phyloP scores from a whole-genome alignment of 306 rosid species.

The Castanopsis chinensis region DNA sequence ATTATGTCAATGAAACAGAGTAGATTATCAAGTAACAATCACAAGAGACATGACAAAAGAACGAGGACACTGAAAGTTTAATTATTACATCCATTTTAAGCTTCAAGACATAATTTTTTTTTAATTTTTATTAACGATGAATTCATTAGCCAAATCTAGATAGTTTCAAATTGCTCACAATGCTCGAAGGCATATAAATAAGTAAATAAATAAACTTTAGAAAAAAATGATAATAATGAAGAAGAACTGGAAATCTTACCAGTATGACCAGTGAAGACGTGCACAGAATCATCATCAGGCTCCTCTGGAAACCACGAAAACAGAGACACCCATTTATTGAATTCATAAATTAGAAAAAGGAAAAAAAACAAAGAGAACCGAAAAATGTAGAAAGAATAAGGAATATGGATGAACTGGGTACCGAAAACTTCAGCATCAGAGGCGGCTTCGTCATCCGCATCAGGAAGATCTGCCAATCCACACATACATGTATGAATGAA shows the following conservation, averaged over 20 bases:
- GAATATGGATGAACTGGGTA: conserved; percentile 1
- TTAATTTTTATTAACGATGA: too few relatives aligned
- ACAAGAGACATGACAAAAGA: too few relatives aligned
- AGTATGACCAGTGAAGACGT: conserved; percentile 73
- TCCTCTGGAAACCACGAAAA: conserved; percentile 52
- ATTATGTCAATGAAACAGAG: too few relatives aligned
- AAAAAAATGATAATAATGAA: neutral
- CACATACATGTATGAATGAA: neutral
- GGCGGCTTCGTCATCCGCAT: conserved; percentile 35
- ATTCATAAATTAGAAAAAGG: neutral
- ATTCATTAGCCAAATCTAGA: too few relatives aligned
- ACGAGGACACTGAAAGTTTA: too few relatives aligned
- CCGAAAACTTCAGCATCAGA: conserved; percentile 39
- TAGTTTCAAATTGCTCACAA: too few relatives aligned
- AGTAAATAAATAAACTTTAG: neutral
- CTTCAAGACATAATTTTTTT: too few relatives aligned
- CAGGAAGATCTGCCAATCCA: conserved; percentile 48
- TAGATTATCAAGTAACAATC: too few relatives aligned
- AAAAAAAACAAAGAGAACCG: too few relatives aligned
- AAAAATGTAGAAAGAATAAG: neutral
- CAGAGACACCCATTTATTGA: conserved; percentile 9
- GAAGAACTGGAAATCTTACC: conserved; percentile 40
- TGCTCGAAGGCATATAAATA: neutral
- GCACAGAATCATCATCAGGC: conserved; percentile 68
- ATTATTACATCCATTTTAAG: too few relatives aligned